Conservation (phyloP, 441 rosid genomes). For the Gossypium schwendimanii region DNA sequence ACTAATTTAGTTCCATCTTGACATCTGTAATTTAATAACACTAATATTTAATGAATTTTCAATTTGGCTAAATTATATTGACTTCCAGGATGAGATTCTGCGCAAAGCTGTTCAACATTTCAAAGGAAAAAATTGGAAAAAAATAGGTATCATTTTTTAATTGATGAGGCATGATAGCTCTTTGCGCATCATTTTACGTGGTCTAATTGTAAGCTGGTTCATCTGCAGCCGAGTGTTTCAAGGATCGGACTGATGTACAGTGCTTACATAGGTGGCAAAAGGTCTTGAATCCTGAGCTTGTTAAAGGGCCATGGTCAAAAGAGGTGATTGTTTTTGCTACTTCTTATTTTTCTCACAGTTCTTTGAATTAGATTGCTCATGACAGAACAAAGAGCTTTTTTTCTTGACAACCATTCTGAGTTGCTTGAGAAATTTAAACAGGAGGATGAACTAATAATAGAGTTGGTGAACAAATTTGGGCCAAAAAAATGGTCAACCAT, state of each 20-base stretch:
- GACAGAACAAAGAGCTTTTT: background rate
- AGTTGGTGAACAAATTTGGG: conserved; percentile 72
- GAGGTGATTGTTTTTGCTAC: conserved; percentile 48
- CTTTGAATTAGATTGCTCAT: background rate
- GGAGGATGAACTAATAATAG: conserved; percentile 86
- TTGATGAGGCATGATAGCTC: background rate
- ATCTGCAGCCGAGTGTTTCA: conserved; percentile 86
- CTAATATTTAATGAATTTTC: background rate
- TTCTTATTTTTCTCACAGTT: conserved; percentile 8
- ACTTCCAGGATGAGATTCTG: conserved; percentile 80
- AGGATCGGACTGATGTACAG: conserved; percentile 98
- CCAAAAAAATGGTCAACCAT: conserved; percentile 98
- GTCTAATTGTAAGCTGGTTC: conserved; percentile 30
- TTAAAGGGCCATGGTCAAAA: conserved; percentile 99
- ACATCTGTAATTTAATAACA: background rate
- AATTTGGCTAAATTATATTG: conserved; percentile 2
- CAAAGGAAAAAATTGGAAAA: conserved; percentile 99
- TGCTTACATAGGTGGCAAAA: conserved; percentile 99
- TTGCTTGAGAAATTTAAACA: conserved; percentile 25
- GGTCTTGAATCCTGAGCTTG: conserved; percentile 95
- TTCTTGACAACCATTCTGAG: background rate
- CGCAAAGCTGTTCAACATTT: conserved; percentile 83
- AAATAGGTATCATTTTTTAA: conserved; percentile 52
- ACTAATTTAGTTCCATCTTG: background rate
- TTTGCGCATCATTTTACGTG: background rate